A percentile compares a stretch with the other conserved stretches of the same genome.
These are phyloP conservation scores for Jimgerdemannia flammicorona DNA, from an alignment of 192 early-diverging fungal species.

Conservation along the genomic window DNA sequence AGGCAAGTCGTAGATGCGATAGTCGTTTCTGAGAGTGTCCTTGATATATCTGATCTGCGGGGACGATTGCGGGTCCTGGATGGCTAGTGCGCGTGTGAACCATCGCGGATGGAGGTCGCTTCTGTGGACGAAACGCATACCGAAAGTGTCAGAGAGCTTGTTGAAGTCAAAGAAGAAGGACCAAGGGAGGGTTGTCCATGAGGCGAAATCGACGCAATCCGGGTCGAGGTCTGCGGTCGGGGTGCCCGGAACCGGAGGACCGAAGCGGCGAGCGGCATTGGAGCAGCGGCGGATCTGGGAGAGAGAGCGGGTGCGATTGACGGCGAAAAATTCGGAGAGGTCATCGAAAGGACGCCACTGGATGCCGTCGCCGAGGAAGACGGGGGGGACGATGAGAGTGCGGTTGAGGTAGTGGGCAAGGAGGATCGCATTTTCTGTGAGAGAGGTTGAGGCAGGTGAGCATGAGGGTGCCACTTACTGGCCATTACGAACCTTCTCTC, in stretches of 20 bases:
- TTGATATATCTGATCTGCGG: slow-evolving; percentile 26
- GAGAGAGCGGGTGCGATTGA: not conserved
- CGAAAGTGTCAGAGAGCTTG: slow-evolving; percentile 2
- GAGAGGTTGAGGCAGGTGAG: not conserved
- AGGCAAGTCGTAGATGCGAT: not conserved
- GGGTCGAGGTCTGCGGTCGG: not conserved
- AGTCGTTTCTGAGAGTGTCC: not conserved
- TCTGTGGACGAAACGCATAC: slow-evolving; percentile 12
- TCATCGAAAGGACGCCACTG: slow-evolving; percentile 39
- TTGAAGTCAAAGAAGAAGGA: slow-evolving; percentile 48
- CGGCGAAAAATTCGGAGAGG: slow-evolving; percentile 30
- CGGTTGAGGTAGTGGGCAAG: slow-evolving; percentile 33
- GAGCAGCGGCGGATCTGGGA: slow-evolving; percentile 34
- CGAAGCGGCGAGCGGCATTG: slow-evolving; percentile 12
- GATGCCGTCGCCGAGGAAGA: slow-evolving; percentile 24
- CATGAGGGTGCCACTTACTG: too few relatives aligned
- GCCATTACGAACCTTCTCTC: too few relatives aligned
- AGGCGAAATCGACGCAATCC: slow-evolving; percentile 53
- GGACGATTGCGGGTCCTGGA: slow-evolving; percentile 17
- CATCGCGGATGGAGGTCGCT: slow-evolving; percentile 1
- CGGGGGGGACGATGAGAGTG: slow-evolving; percentile 39
- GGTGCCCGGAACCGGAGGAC: not conserved
- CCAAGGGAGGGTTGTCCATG: slow-evolving; percentile 54
- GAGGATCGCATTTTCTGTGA: slow-evolving; percentile 32
- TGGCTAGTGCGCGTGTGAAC: not conserved